These are phyloP conservation scores for Coniosporium tulheliwenetii DNA, from an alignment of 2,329 filamentous ascomycete genomes.

Conservation along the genomic window DNA sequence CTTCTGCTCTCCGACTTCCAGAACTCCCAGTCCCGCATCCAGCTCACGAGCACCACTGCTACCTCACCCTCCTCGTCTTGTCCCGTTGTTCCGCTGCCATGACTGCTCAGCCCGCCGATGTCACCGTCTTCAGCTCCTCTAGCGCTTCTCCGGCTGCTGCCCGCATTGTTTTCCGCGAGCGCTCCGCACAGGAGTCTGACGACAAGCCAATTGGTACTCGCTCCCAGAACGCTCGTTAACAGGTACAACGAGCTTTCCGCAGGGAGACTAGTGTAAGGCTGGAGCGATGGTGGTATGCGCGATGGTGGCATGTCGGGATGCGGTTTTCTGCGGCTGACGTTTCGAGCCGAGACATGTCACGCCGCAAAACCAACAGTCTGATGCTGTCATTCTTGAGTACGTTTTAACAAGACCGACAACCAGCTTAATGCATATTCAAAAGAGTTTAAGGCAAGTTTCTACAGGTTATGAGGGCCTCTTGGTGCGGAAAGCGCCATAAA, in stretches of 20 bases:
- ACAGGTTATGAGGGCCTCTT: too few species aligned
- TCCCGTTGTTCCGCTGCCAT: not conserved
- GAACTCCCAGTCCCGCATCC: constrained; percentile 61
- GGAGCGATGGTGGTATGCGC: constrained; percentile 46
- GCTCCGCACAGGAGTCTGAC: constrained; percentile 34
- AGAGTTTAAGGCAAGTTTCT: too few species aligned
- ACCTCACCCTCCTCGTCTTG: constrained; percentile 8
- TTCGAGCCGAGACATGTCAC: not conserved
- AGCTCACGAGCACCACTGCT: constrained; percentile 61
- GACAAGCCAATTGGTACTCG: constrained; percentile 38
- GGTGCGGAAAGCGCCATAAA: too few species aligned
- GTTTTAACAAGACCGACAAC: too few species aligned
- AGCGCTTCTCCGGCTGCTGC: too few species aligned
- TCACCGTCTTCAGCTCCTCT: too few species aligned
- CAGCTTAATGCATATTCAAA: too few species aligned
- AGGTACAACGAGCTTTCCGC: constrained; percentile 45
- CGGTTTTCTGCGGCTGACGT: not conserved
- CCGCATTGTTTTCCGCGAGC: constrained; percentile 11
- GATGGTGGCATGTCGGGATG: constrained; percentile 18
- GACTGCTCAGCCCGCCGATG: too few species aligned
- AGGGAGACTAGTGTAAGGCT: constrained; percentile 46
- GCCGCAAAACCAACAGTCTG: too few species aligned
- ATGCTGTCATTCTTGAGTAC: too few species aligned
- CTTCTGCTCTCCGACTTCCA: constrained; percentile 59
- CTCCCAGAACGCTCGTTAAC: constrained; percentile 47